Base-by-base conservation (phyloP, 371 early-diverging fungal species). In the Basidiobolus meristosporus region DNA sequence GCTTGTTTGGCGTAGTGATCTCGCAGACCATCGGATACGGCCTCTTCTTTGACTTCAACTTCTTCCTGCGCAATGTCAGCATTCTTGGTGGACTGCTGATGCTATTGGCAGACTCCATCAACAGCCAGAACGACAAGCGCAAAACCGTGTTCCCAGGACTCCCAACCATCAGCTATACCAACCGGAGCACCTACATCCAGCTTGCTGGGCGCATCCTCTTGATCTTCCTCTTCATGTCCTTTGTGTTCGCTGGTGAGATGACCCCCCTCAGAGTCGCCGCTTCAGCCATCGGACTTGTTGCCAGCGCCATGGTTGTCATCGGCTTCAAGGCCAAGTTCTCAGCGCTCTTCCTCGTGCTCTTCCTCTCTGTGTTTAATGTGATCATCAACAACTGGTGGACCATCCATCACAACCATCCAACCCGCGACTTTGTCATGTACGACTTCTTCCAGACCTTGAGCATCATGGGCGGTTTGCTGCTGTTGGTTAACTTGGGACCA, bases 401-500 rank as follows among this genome's bases (percentile, higher is more conserved):
- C 6, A 63, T 89, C 40, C 81, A 85, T 49, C 77, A 77, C 40
- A 66, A 66, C 42, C 67, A 72, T 36, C 68, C 73, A 28, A 77
- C 77, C 51, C 70, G 81, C 42, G 96, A 95, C 46, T 95, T 91
- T 54, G 70, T 88, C 48, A 85, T 90, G 64, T 95, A 93, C 56
- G 96, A 95, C 62, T 95, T 95, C 53, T 95, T 93, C 81, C 95
- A 95, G 58, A 93, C 84, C 1, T 64, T 95, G 38, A 87, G 88
- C 12, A 89, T 89, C 57, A 73, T 92, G 59, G 95, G 96, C 40
- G 95, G 96, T 14, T 84, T 93, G 57, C 59, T 95, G 40, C 57
- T 93, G 39, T 69, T 95, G 28, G 80, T 80, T 53, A 88, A 77
- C 55, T 70, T 86, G 41, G 96, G 93, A 19, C 90, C 95, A 15